phyloP scores from a whole-genome alignment of 345 rosid species.

The Dipteronia sinensis region DNA sequence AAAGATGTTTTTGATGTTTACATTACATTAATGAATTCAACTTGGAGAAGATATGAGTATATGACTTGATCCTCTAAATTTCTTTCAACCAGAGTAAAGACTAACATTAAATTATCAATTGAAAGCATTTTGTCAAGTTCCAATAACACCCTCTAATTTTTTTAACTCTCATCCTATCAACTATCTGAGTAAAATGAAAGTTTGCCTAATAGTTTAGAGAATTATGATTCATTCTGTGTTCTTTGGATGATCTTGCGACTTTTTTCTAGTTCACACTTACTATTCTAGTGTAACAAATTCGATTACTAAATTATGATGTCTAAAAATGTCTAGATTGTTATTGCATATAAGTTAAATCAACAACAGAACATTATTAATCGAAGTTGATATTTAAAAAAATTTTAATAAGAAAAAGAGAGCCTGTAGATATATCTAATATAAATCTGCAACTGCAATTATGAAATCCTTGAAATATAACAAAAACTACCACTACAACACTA shows the following conservation, averaged over 20 bases:
- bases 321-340: neutral
- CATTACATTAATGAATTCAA: no score
- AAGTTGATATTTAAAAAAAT: neutral
- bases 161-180: neutral
- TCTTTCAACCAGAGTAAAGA: no score
- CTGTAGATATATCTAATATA: neutral
- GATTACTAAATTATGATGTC: neutral
- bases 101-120: neutral
- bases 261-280: neutral
- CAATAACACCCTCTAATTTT: no score
- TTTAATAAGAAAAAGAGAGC: neutral
- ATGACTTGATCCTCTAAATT: no score
- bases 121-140: neutral
- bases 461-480: neutral
- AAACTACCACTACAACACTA: neutral
- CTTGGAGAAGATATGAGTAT: no score
- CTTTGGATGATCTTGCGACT: neutral
- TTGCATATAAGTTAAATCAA: neutral
- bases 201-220: neutral
- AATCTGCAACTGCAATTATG: neutral
- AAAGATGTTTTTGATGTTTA: neutral
- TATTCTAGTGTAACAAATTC: neutral
- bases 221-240: neutral
- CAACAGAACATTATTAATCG: neutral
- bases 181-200: neutral